Base-by-base conservation (phyloP, 495 filamentous ascomycete species). In the Annulohypoxylon nitens region DNA sequence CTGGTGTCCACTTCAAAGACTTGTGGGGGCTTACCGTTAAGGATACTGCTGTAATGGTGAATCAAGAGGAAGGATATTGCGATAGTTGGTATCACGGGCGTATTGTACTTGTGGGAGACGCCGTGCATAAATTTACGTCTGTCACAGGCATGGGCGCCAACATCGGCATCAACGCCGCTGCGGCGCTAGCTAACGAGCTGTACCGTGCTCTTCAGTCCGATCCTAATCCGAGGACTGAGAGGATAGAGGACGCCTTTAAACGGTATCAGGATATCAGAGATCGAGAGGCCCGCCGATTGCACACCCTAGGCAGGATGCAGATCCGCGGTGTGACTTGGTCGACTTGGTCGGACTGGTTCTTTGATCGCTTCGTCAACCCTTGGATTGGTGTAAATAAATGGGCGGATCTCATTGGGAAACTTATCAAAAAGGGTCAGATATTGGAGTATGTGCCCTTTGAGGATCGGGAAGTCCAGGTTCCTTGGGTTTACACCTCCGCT, bases 41-140 rank as follows among this genome's bases (percentile, higher is more conserved):
- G 18, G 47, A 25, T 16, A 50, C 18, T 7, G 47, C 47, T 25
- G 47, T 18, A 11, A 50, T 50, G 47, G 47, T 50, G 47, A 50
- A 50, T 25, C 47, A 50, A 11, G 47, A 50, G 47, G 47, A 50
- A 50, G 47, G 47, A 25, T 50, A 50, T 8, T 50, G 47, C 47
- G 47, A 50, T 23, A 50, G 23, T 16, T 50, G 47, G 47, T 25
- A 50, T 50, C 47, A 50, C 47, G 23, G 6, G 45, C 45, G 45
- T 4, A 9, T 48, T 48, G 45, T 10, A 16, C 45, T 48, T 48
- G 45, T 16, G 45, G 45, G 45, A n/a, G 45, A 48, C 16, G 45
- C 45, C 10, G 45, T 48, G 5, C 45, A 48, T 23, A 48, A 48
- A 23, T 6, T 9, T 48, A 48, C 45, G 6, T 48, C 45, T 48